Conservation (phyloP, 768 basidiomycete species). For the Tylopilus rubrobrunneus region DNA sequence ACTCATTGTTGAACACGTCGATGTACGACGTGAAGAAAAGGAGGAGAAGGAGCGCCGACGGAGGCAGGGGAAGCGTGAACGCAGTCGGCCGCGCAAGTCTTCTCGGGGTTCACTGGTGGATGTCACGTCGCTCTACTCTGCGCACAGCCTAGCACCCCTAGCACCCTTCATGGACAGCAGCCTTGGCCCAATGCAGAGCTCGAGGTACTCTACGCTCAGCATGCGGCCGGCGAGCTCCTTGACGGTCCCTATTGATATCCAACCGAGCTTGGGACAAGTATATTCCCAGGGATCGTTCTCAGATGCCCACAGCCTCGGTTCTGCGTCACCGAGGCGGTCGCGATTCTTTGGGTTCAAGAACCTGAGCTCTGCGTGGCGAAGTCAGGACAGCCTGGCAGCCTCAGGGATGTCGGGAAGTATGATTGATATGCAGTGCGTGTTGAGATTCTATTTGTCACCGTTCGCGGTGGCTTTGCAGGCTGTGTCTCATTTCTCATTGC, state of each 20-base stretch:
- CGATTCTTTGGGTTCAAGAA: constrained; percentile 79
- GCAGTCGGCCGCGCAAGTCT: constrained; percentile 60
- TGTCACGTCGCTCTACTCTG: constrained; percentile 69
- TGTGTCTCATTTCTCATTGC: constrained; percentile 7
- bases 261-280: constrained; percentile 56
- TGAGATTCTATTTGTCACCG: constrained; percentile 1
- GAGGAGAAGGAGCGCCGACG: constrained; percentile 69
- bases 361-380: constrained; percentile 67
- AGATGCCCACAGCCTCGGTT: constrained; percentile 71
- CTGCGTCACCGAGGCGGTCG: constrained; percentile 61
- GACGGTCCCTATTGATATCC: constrained; percentile 54
- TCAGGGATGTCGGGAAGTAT: constrained; percentile 84
- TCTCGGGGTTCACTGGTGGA: constrained; percentile 70
- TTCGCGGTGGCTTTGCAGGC: not conserved
- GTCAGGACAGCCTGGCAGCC: constrained; percentile 77
- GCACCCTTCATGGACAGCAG: constrained; percentile 56
- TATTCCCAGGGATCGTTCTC: constrained; percentile 80
- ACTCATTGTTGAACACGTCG: constrained; percentile 84
- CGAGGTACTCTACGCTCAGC: constrained; percentile 55
- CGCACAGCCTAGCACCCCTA: constrained; percentile 50
- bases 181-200: constrained; percentile 50
- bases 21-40: constrained; percentile 74
- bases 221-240: constrained; percentile 61
- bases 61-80: constrained; percentile 61
- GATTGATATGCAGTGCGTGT: constrained; percentile 87